Base-by-base conservation (phyloP, 169 alveolate species). In the Blepharisma undulans region DNA sequence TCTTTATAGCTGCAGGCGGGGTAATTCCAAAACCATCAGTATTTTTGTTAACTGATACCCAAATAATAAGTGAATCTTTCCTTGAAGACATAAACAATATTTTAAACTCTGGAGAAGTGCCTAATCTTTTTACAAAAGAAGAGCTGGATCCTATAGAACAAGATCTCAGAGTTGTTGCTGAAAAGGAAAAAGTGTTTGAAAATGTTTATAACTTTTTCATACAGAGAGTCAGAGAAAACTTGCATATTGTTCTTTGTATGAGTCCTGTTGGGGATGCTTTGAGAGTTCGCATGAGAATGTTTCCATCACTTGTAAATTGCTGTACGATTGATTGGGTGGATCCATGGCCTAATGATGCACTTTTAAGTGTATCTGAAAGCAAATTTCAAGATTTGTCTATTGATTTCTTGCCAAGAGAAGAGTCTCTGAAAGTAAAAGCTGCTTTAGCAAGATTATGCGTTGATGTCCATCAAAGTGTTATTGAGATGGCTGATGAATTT, bases 61-160 rank as follows among this genome's bases (percentile, higher is more conserved):
- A 98, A 90, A 98, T 98, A 81, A 95, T 96, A 72, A 94, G 92
- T 59, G 99, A 98, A 90, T 90, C 96, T 78, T 97, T 98, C 91
- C 88, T 98, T 22, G 99, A 98, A 96, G 98, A 97, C 91, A 95
- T 98, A 66, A 98, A 98, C 95, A 98, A 97, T 92, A 90, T 98
- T 34, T 95, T 97, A 29, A 97, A 97, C 88, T 95, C 98, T 48
- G 99, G 99, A 59, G 98, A 98, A 95, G 97, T 98, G n/a, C 99
- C 99, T 2, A 97, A 96, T 82, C 93, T 97, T 77, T 95, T 96
- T 94, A 92, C 94, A 59, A 93, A 90, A 60, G 98, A 96, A 84
- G 98, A 96, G 88, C 94, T 95, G 71, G 98, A 97, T 86, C 78
- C 94, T 77, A 95, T 96, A 60, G 92, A 90, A 61, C 84, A 92